Base-by-base conservation (phyloP, 257 asterid genomes). In the Jaltomata sinuosa region DNA sequence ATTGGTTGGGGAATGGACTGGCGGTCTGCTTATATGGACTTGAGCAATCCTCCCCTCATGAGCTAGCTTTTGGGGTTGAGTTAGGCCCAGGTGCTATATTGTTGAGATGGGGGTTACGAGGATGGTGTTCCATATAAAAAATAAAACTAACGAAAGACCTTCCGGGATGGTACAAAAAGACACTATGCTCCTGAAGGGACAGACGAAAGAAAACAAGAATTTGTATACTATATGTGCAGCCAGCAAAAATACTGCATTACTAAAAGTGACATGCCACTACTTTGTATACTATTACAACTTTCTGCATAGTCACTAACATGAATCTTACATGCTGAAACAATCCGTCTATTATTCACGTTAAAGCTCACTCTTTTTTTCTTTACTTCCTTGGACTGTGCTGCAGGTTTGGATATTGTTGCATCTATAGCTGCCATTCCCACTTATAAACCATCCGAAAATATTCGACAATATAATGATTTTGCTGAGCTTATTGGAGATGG, bases 401-500 rank as follows among this genome's bases (percentile, higher is more conserved):
- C 90, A 95, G 99, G 98, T 54, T 19, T 95, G 92, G 98, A 94
- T 81, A 91, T 93, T n/a, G 98, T 94, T 87, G 91, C 93, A 14
- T 84, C 80, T 18, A 91, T 95, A 83, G 97, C 96, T 79, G 53
- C 97, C 50, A 91, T 89, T 16, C 96, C 99, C 1, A 94, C 98
- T 0, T 93, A 90, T 65, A 95, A 91, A 87, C 98, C 99, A 52
- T 90, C 90, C 0, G 92, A 93, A 77, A 92, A 92, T 10, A 91
- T 95, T 83, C 87, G 88, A 27, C 97, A 94, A 78, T 94, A 95
- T 87, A 94, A 95, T 71, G 98, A 93, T 82, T 86, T 94, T n/a
- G 98, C 97, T 2, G 94, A 93, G 92, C 92, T 92, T 77, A 38
- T 95, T 27, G 99, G 99, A 80, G 98, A 95, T 64, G 99, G 89